Evolutionary conservation across 106 monocot species (phyloP).

Genomic region (Gastrodia elata): DNA sequence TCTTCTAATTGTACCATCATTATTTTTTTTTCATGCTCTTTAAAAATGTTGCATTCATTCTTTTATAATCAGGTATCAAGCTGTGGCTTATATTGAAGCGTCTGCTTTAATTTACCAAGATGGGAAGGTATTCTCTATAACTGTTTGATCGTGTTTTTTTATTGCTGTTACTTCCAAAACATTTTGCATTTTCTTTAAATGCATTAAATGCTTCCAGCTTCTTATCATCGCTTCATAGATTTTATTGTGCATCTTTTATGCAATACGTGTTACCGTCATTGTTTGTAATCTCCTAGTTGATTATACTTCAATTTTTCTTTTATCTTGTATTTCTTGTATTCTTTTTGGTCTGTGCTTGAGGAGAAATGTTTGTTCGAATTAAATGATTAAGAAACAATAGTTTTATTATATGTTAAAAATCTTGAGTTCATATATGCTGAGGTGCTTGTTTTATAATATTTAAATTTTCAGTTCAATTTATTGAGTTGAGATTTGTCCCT

Average conservation of each 20-base stretch:
- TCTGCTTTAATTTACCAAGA: slow-evolving; percentile 98
- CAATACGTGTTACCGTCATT: not conserved
- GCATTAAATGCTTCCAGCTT: not conserved
- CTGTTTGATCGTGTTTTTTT: not conserved
- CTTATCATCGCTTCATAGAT: not conserved
- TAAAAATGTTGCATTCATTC: slow-evolving; percentile 2
- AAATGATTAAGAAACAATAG: not conserved
- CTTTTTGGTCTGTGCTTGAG: not conserved
- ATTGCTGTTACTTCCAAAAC: not conserved
- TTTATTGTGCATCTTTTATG: not conserved
- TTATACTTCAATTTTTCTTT: not conserved
- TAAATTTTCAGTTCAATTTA: too few species aligned
- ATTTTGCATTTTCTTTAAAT: not conserved
- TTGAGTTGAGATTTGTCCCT: too few species aligned
- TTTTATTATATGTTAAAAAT: not conserved
- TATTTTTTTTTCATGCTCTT: not conserved
- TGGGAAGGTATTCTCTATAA: slow-evolving; percentile 54
- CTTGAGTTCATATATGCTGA: too few species aligned
- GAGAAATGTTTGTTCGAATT: not conserved
- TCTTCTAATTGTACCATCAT: not conserved
- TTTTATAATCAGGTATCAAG: slow-evolving; percentile 65
- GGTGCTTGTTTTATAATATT: too few species aligned
- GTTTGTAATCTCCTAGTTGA: not conserved
- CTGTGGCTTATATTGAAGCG: slow-evolving; percentile 96
- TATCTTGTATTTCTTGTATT: not conserved